Evolutionary conservation across 2,329 filamentous ascomycete genomes (phyloP), one percentile per base, ranked within the genome.

Genomic region (Trichoderma sp.): DNA sequence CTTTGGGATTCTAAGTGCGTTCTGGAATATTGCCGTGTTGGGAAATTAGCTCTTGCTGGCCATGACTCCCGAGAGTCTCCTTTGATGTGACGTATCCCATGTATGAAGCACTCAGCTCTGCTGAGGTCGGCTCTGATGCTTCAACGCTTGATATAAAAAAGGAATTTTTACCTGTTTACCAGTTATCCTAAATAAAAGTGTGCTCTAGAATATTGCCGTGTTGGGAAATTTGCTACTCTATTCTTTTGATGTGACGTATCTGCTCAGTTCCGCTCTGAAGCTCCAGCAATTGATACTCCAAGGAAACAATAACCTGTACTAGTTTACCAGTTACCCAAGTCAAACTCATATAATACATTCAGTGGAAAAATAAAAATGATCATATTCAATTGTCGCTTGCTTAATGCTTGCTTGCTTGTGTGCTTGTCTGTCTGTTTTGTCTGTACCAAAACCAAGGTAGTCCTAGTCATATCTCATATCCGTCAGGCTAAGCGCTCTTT

Each of bases 401-500:
- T 32, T 32, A 39, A 15, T 39, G 36, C 15, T 57, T 13, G 28
- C 9, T n/a, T 13, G 28, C 9, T 20, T 11, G 57, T 11, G 23
- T 32, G 13, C 26, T n/a, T 58, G 26, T 59, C 36, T 43, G 39
- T 43, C 6, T 30, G 23, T 20, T 43, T 43, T 43, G 39, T 43
- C 6, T 30, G 23, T 20, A 32, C 53, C 34, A 59, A 43, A 26
- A 58, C 7, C 39, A 43, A 43, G 39, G 15, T n/a, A 43, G 15
- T 36, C 34, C 34, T 20, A 28, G 11, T 68, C 66, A 61, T 68
- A 20, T 68, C 66, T 68, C 66, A 61, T 68, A 28, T 34, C 28
- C 50, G 17, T 67, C 30, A 68, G 36, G 50, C 64, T 57, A 32
- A 23, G 20, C 64, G 50, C 30, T 20, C 20, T 20, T 39, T 39